phyloP scores from a whole-genome alignment of 192 early-diverging fungal genomes.

The Coemansia sp. region DNA sequence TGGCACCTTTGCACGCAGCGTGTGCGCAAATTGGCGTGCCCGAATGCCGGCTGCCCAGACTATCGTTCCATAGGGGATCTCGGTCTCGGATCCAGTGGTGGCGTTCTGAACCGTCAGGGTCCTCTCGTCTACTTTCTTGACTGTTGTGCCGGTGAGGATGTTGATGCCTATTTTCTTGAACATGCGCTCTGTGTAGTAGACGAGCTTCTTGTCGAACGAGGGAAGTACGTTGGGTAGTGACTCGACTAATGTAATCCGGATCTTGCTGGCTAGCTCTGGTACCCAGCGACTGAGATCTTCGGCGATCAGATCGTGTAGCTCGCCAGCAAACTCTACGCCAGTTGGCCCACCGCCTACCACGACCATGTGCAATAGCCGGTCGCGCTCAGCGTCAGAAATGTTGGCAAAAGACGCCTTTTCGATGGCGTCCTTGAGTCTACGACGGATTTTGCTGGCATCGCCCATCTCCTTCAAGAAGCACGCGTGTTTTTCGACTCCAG shows the following conservation, averaged over 20 bases:
- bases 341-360: conserved; percentile 90
- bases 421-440: conserved; percentile 73
- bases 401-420: conserved; percentile 73
- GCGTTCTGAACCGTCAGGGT: conserved; percentile 54
- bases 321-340: conserved; percentile 70
- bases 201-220: conserved; percentile 70
- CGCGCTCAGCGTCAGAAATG: conserved; percentile 61
- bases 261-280: conserved; percentile 64
- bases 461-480: conserved; percentile 83
- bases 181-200: conserved; percentile 70
- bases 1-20: conserved; percentile 50
- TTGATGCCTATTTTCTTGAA: conserved; percentile 74
- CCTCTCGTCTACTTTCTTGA: conserved; percentile 59
- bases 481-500: conserved; percentile 79
- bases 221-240: conserved; percentile 74
- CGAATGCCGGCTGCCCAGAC: conserved; percentile 79
- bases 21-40: conserved; percentile 59
- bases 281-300: conserved; percentile 76
- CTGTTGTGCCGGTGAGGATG: conserved; percentile 64
- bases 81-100: conserved; percentile 13
- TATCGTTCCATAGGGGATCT: conserved; percentile 65
- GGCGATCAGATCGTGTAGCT: conserved; percentile 78
- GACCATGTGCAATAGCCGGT: conserved; percentile 72
- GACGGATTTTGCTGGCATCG: conserved; percentile 79
- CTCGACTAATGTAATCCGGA: conserved; percentile 73